Evolutionary conservation across 1,284 basidiomycete species (phyloP).

Genomic region (Ceratobasidium sp.): DNA sequence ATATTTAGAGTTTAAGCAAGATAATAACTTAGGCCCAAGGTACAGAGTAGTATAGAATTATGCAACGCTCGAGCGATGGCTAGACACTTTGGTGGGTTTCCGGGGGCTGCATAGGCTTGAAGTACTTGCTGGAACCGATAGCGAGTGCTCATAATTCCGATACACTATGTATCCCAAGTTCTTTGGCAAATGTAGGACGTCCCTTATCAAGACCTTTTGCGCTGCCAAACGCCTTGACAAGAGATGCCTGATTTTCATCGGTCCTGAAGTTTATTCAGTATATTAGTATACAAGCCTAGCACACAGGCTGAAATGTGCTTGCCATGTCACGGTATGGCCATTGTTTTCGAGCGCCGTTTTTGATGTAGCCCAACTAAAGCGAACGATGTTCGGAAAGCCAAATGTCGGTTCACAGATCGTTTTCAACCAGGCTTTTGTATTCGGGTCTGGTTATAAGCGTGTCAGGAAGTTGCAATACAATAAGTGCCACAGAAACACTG

Average conservation of each 20-base stretch:
- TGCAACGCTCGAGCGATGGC: not conserved
- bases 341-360: conserved; percentile 86
- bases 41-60: not conserved
- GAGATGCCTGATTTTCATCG: conserved; percentile 83
- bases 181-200: conserved; percentile 74
- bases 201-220: conserved; percentile 77
- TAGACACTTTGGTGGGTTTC: not conserved
- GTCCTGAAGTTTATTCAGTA: conserved; percentile 65
- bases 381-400: conserved; percentile 90
- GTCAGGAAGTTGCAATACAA: conserved; percentile 37
- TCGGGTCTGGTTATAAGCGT: conserved; percentile 77
- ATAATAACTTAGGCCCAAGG: not conserved
- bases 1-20: no score
- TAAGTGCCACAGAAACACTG: conserved; percentile 14
- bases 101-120: not conserved
- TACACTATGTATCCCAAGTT: conserved; percentile 79
- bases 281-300: conserved; percentile 13
- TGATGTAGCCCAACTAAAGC: conserved; percentile 97
- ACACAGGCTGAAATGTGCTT: conserved; percentile 51
- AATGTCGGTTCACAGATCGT: conserved; percentile 88
- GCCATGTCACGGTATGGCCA: conserved; percentile 84
- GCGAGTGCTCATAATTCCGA: conserved; percentile 57
- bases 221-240: conserved; percentile 79
- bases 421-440: conserved; percentile 89
- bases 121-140: no score